Conservation (phyloP, 2,329 filamentous ascomycete species). For the Lachnellula hyalina region DNA sequence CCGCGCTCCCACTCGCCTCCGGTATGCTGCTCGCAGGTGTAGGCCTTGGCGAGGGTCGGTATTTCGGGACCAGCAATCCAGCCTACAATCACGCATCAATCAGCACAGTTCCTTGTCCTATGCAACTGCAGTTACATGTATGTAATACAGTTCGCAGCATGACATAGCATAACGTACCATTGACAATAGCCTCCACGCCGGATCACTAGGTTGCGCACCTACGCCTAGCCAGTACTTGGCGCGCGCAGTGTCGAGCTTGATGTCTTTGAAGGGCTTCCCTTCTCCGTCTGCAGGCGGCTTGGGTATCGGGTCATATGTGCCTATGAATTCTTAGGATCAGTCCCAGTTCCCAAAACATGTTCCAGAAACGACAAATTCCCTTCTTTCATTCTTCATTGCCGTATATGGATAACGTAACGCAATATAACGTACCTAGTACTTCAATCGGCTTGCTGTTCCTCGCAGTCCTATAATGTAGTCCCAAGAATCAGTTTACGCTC, state of each 20-base stretch:
- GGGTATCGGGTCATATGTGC: constrained; percentile 66
- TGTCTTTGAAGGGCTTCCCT: constrained; percentile 80
- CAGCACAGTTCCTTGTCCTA: too few relatives aligned
- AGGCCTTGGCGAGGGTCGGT: constrained; percentile 8
- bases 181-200: constrained; percentile 77
- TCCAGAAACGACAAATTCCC: too few relatives aligned
- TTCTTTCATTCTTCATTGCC: too few relatives aligned
- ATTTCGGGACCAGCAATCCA: constrained; percentile 31
- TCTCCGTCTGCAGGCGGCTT: constrained; percentile 53
- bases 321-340: constrained; percentile 14
- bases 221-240: constrained; percentile 97
- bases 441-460: constrained; percentile 86
- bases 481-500: background rate
- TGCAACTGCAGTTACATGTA: too few relatives aligned
- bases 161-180: constrained; percentile 52
- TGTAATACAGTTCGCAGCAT: background rate
- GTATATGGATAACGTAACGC: background rate
- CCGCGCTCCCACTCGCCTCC: too few relatives aligned
- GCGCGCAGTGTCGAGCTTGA: constrained; percentile 74
- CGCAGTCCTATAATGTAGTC: constrained; percentile 57
- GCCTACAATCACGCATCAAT: constrained; percentile 17
- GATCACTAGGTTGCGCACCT: constrained; percentile 88
- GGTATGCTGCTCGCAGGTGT: background rate
- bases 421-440: constrained; percentile 58
- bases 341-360: background rate